phyloP scores from a whole-genome alignment of 208 protist genomes.

The Leptomonas seymouri region DNA sequence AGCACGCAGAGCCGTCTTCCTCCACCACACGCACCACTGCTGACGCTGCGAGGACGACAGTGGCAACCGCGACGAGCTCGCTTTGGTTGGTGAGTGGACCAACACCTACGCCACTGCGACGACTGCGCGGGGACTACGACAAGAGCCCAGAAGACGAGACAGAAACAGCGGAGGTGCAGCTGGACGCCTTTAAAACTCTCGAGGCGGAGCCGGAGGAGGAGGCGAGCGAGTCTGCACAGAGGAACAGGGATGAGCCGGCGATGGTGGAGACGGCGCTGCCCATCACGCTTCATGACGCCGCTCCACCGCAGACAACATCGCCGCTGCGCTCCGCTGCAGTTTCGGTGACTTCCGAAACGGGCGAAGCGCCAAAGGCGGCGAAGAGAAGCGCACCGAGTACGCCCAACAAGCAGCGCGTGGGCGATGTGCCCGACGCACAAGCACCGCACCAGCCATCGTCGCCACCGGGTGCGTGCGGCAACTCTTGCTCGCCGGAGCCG shows the following conservation, averaged over 20 bases:
- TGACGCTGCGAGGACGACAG: too few relatives aligned
- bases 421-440: not conserved
- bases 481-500: slow-evolving; percentile 20
- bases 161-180: not conserved
- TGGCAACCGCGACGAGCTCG: slow-evolving; percentile 25
- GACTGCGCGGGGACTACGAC: slow-evolving; percentile 17
- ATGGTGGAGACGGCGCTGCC: not conserved
- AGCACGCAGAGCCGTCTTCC: slow-evolving; percentile 4
- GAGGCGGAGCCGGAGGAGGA: not conserved
- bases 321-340: slow-evolving; percentile 9
- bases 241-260: not conserved
- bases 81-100: slow-evolving; percentile 55
- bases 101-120: slow-evolving; percentile 53
- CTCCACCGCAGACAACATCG: not conserved
- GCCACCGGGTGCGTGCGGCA: not conserved
- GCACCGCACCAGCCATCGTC: not conserved
- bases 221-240: not conserved
- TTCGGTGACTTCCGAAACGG: not conserved
- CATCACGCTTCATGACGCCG: not conserved
- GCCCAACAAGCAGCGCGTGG: not conserved
- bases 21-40: slow-evolving; percentile 3
- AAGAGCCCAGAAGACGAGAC: not conserved
- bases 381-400: not conserved
- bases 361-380: not conserved
- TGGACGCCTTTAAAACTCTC: not conserved